These are phyloP conservation scores for Amanita pallidorosea DNA, from an alignment of 768 basidiomycete genomes.

Conservation along the genomic window DNA sequence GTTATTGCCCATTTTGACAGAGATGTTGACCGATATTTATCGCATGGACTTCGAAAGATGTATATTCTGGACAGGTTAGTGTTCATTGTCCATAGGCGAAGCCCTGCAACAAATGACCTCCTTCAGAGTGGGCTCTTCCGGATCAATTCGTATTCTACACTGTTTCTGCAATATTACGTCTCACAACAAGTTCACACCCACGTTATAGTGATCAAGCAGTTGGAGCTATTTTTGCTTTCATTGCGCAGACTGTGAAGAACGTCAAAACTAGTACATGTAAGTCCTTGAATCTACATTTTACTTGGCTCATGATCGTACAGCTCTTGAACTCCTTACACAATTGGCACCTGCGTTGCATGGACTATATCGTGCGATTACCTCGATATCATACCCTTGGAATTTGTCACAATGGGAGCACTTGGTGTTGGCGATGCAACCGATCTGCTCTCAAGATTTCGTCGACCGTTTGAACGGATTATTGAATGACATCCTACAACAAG, in stretches of 20 bases:
- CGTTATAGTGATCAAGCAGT: slow-evolving; percentile 40
- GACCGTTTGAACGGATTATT: slow-evolving; percentile 66
- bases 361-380: slow-evolving; percentile 76
- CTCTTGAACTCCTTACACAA: slow-evolving; percentile 63
- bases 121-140: slow-evolving; percentile 73
- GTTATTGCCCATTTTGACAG: slow-evolving; percentile 49
- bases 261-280: slow-evolving; percentile 45
- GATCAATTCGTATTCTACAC: slow-evolving; percentile 78
- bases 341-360: slow-evolving; percentile 78
- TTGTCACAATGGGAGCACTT: slow-evolving; percentile 52
- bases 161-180: slow-evolving; percentile 59
- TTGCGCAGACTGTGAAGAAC: slow-evolving; percentile 42
- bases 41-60: slow-evolving; percentile 69
- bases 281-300: slow-evolving; percentile 15
- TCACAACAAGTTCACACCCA: slow-evolving; percentile 41
- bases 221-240: slow-evolving; percentile 51
- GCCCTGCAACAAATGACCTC: not conserved
- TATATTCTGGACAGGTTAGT: slow-evolving; percentile 70
- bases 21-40: slow-evolving; percentile 63
- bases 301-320: slow-evolving; percentile 22
- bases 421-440: slow-evolving; percentile 37
- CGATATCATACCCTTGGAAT: slow-evolving; percentile 68
- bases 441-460: slow-evolving; percentile 59
- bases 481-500: slow-evolving; percentile 49
- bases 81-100: not conserved